Percentiles rank a stretch among this genome's conserved stretches.
Evolutionary conservation across 208 protist genomes (phyloP).

Genomic region (Wallacemonas sp.): DNA sequence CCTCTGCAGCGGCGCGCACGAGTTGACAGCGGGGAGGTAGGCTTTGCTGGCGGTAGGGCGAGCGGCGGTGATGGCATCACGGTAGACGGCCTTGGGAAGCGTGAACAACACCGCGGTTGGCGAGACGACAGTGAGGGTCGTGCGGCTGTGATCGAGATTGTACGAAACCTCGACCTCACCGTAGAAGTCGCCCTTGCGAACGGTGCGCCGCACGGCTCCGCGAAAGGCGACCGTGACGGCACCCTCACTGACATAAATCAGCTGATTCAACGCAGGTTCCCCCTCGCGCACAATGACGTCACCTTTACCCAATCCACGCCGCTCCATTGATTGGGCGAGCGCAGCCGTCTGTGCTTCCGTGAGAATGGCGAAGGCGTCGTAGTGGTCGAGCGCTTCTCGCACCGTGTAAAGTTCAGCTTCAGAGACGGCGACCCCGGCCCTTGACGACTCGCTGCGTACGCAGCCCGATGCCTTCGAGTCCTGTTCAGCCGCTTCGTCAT

Average conservation of each 20-base stretch:
- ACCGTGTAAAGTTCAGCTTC: constrained; percentile 48
- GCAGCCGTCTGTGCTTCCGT: constrained; percentile 63
- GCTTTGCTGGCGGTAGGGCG: constrained; percentile 37
- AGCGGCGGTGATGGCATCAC: constrained; percentile 50
- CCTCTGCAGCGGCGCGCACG: constrained; percentile 36
- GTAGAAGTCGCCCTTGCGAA: constrained; percentile 32
- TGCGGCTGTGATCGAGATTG: constrained; percentile 31
- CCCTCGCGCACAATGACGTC: constrained; percentile 45
- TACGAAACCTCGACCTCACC: constrained; percentile 58
- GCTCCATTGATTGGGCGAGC: constrained; percentile 52
- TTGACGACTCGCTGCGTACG: neutral
- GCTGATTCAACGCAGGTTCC: constrained; percentile 19
- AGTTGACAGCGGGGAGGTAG: constrained; percentile 60
- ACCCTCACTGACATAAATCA: constrained; percentile 63
- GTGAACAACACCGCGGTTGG: constrained; percentile 43
- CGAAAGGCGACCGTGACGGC: constrained; percentile 32
- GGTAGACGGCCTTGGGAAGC: constrained; percentile 43
- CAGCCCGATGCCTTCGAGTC: neutral
- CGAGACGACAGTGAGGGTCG: constrained; percentile 33
- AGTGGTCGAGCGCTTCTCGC: constrained; percentile 43
- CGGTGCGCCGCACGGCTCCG: constrained; percentile 29
- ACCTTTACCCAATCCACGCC: constrained; percentile 26
- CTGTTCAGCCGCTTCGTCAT: no score
- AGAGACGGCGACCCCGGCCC: constrained; percentile 21
- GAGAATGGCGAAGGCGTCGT: constrained; percentile 57